Base-by-base conservation (phyloP, 2,329 filamentous ascomycete species). In the Diatrype stigma region DNA sequence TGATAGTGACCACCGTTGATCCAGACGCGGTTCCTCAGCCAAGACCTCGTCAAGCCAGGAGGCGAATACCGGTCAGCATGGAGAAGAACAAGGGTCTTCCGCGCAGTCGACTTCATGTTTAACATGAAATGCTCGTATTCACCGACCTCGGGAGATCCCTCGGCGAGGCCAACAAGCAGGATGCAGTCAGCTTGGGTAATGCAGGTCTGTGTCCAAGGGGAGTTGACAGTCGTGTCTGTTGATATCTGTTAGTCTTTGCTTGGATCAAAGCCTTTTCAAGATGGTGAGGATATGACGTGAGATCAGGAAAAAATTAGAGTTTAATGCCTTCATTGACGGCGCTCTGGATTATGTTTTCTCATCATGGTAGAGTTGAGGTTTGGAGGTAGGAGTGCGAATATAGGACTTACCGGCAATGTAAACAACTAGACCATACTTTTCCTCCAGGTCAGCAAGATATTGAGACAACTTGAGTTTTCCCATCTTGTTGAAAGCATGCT, bases 1-100 rank as follows among this genome's bases (percentile, higher is more conserved):
- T 99, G 94, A 64, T 96, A 94, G 67, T 99, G 95, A 5, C 93
- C 93, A 16, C 94, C 94, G 59, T 97, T 99, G 69, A 99, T 94
- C 94, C 94, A 99, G 55, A 96, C 85, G 1, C 94, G 86, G 63
- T 96, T 96, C 55, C 86, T 84, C 14, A 99, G 73, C 94, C 94
- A 99, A 30, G 87, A 84, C 47, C 94, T 79, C 0, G 94, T 96
- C 34, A 96, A 69, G 0, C 94, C 94, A 4, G 91, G 86, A 0
- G 82, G 79, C 42, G 90, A 96, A 68, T 92, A 97, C 46, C 92
- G 82, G 62, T 99, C 94, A 0, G 88, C 77, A 66, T 99, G 95
- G 2, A 99, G 73, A 22, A 99, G 73, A 1, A 99, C 91, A 2
- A 99, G 76, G 56, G 95, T 89, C 67, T 97, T 99, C 47, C 93